Evolutionary conservation across 164 flowering plant genomes (phyloP).

Genomic region (Stephania cephalantha): DNA sequence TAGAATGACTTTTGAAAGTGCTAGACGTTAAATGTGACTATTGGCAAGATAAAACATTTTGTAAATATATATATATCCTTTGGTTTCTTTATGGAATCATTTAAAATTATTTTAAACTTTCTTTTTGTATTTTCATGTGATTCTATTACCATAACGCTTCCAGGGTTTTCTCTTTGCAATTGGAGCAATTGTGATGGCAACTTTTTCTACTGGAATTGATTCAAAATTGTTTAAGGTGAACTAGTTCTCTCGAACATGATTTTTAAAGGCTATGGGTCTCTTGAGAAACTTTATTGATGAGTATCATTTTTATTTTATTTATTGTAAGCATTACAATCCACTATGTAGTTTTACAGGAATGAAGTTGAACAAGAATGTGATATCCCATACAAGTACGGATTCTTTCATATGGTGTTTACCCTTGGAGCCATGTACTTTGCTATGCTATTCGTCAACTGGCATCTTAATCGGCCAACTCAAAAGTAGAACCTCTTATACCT

Average conservation of each 20-base stretch:
- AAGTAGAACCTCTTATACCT: constrained; percentile 35
- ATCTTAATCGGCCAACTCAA: constrained; percentile 50
- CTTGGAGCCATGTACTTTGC: constrained; percentile 94
- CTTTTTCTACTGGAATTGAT: constrained; percentile 93
- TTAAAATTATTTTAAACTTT: no score
- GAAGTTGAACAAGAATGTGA: constrained; percentile 55
- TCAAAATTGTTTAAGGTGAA: constrained; percentile 81
- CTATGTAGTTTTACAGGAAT: constrained; percentile 55
- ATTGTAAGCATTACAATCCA: constrained; percentile 6
- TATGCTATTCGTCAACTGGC: constrained; percentile 90
- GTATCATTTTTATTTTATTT: not conserved
- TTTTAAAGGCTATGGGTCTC: no score
- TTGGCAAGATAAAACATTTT: no score
- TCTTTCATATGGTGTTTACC: constrained; percentile 78
- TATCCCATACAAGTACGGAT: constrained; percentile 74
- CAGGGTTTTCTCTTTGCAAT: constrained; percentile 81
- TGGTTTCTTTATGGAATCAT: not conserved
- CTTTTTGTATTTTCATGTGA: not conserved
- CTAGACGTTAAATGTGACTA: no score
- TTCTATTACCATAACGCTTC: constrained; percentile 8
- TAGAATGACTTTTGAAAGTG: no score
- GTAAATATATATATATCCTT: not conserved
- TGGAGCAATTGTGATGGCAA: constrained; percentile 80
- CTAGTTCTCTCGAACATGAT: not conserved
- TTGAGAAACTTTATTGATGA: no score